phyloP scores from a whole-genome alignment of 2,329 filamentous ascomycete genomes.

The Coniella lustricola region DNA sequence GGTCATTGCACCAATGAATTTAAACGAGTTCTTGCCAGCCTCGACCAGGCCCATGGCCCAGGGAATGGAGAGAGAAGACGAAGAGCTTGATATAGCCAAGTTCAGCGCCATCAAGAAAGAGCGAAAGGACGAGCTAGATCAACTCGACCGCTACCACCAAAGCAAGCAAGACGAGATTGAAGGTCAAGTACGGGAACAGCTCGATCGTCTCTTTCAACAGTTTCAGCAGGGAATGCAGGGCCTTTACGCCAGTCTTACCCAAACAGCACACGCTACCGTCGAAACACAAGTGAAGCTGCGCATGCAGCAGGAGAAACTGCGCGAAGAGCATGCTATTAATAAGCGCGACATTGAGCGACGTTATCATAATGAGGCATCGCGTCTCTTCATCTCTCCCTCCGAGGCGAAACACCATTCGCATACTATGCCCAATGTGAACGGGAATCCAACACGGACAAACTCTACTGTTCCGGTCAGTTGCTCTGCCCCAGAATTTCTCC shows the following conservation, averaged over 20 bases:
- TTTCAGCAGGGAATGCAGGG: constrained; percentile 12
- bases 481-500: not conserved
- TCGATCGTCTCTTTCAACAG: constrained; percentile 7
- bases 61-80: not conserved
- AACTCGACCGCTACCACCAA: constrained; percentile 6
- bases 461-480: not conserved
- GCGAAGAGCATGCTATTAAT: constrained; percentile 6
- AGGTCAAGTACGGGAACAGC: constrained; percentile 5
- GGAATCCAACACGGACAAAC: not conserved
- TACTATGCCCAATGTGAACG: not conserved
- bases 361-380: constrained; percentile 10
- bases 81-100: constrained; percentile 11
- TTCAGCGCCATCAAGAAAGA: constrained; percentile 11
- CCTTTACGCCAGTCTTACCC: constrained; percentile 6
- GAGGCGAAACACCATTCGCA: not conserved
- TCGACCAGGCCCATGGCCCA: not conserved
- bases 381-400: not conserved
- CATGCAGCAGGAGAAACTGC: constrained; percentile 10
- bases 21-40: constrained; percentile 12
- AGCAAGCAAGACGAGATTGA: constrained; percentile 3
- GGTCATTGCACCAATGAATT: constrained; percentile 2
- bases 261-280: constrained; percentile 8
- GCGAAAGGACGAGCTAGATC: constrained; percentile 12
- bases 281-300: constrained; percentile 9
- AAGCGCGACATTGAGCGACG: constrained; percentile 9